Base-by-base conservation (phyloP, 2,329 filamentous ascomycete genomes). In the Fusarium austroafricanum region DNA sequence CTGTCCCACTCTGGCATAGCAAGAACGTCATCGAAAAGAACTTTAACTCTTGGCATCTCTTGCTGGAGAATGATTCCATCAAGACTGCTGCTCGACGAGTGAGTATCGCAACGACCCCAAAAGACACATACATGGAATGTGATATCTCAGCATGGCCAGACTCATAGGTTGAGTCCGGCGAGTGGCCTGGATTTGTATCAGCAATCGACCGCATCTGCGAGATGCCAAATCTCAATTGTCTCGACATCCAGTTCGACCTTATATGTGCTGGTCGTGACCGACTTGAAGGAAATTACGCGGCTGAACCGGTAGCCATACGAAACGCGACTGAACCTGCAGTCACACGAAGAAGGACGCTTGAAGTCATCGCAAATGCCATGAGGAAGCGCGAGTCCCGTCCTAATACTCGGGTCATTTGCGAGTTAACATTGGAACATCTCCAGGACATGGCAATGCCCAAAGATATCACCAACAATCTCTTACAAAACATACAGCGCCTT, bases 391-490 rank as follows among this genome's bases (percentile, higher is more conserved):
- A 28, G 3, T 11, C 43, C 20, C 33, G 5, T 8, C 54, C 43
- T 2, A 15, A 40, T 4, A 6, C 12, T 15, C 26, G 26, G 5
- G 14, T 28, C 4, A 55, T 76, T 6, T 52, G 47, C 1, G 65
- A 70, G 6, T 28, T 76, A 10, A 47, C 47, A 0, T n/a, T 75
- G 23, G 21, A 61, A n/a, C 59, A 64, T 18, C 35, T 75, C 11
- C 65, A 73, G 21, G 74, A 75, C 29, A 23, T 26, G 8, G 50
- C 68, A 0, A 3, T 73, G 1, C 42, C 46, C 0, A 57, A 61
- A 3, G 38, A 57, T 18, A 42, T 67, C 2, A 66, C 67, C 28
- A 15, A 61, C 0, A 52, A 44, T 9, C 26, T 71, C 1, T 40
- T 68, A 10, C 57, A 61, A 6, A 46, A 67, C 5, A 54, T 75